Conservation (phyloP, 495 filamentous ascomycete species). For the Schizothecium vesticola region DNA sequence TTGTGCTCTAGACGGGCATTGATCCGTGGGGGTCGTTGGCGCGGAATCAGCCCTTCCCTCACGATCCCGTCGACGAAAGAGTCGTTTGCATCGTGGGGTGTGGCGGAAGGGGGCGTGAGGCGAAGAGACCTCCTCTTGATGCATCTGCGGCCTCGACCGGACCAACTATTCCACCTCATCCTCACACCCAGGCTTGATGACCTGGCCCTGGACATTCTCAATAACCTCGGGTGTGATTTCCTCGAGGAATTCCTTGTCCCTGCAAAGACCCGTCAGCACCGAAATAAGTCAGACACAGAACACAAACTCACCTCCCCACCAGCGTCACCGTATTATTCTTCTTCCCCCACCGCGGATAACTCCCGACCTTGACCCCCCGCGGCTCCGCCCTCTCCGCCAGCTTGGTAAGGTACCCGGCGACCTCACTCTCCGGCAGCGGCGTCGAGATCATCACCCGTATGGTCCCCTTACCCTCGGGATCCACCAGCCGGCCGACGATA, state of each 20-base stretch:
- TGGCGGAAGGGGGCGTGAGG: no score
- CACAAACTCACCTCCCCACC: constrained; percentile 55
- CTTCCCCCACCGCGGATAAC: constrained; percentile 90
- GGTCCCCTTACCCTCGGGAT: constrained; percentile 76
- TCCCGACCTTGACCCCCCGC: constrained; percentile 86
- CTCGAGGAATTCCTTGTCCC: constrained; percentile 46
- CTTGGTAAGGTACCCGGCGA: constrained; percentile 76
- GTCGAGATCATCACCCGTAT: constrained; percentile 77
- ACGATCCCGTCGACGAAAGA: no score
- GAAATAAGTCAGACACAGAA: neutral
- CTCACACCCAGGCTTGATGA: constrained; percentile 42
- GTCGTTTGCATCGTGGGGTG: neutral
- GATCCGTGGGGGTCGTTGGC: neutral
- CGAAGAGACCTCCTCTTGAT: neutral
- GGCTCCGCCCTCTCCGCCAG: constrained; percentile 65
- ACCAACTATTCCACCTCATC: constrained; percentile 23
- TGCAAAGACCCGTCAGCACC: constrained; percentile 6
- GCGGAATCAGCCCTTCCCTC: neutral
- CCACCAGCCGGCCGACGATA: constrained; percentile 61
- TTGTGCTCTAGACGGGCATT: neutral
- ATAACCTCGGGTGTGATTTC: constrained; percentile 47
- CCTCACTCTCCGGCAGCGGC: constrained; percentile 74
- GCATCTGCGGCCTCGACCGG: neutral
- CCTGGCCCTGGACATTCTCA: constrained; percentile 40
- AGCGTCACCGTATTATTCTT: constrained; percentile 85